Conservation (phyloP, 116 monocot genomes). For the Cymodocea nodosa region DNA sequence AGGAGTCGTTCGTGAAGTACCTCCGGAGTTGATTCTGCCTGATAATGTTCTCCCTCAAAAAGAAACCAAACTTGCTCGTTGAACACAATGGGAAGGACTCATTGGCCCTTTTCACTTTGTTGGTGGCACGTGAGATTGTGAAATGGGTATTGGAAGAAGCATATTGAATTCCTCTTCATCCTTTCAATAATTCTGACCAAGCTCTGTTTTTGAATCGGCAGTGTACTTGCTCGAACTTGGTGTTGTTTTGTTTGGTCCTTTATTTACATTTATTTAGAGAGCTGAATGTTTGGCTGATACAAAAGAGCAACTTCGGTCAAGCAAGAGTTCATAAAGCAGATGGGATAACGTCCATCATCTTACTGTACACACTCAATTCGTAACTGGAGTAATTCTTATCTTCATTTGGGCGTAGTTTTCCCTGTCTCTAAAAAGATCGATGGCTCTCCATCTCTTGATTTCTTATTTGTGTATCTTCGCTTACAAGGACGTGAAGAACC, state of each 20-base stretch:
- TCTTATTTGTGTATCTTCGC: too few relatives aligned
- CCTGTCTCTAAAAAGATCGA: too few relatives aligned
- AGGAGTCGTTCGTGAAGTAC: conserved; percentile 52
- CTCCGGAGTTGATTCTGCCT: conserved; percentile 59
- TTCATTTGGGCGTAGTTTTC: too few relatives aligned
- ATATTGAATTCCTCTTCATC: background rate
- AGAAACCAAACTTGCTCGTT: conserved; percentile 10
- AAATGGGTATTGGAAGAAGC: conserved; percentile 4
- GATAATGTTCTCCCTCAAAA: conserved; percentile 38
- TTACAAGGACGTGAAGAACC: too few relatives aligned
- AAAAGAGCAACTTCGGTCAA: too few relatives aligned
- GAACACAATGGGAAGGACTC: background rate
- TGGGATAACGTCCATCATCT: too few relatives aligned
- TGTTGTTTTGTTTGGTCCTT: background rate
- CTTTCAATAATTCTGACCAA: conserved; percentile 1
- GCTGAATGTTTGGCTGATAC: too few relatives aligned
- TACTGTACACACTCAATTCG: too few relatives aligned
- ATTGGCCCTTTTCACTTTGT: background rate
- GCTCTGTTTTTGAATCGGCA: conserved; percentile 5
- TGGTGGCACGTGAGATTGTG: background rate
- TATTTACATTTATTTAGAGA: background rate
- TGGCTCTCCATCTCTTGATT: too few relatives aligned
- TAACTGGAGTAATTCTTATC: too few relatives aligned
- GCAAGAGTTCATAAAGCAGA: too few relatives aligned
- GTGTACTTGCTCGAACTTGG: conserved; percentile 1